These are phyloP conservation scores for Trametes polyzona DNA, from an alignment of 1,284 basidiomycete species.

Conservation along the genomic window DNA sequence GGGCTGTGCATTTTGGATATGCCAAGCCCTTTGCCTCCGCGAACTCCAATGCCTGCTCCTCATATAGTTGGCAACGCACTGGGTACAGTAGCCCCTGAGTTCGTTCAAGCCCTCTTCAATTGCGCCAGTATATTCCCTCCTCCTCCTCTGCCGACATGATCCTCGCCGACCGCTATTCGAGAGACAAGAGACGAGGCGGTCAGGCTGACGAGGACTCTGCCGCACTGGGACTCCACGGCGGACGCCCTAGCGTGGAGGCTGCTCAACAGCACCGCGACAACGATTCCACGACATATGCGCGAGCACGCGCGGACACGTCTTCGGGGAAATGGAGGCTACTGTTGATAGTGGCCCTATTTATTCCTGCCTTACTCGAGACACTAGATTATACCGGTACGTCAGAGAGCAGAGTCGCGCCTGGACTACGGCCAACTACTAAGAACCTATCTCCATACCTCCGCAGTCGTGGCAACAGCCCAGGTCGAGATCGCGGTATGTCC, in stretches of 20 bases:
- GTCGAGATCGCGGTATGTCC: slow-evolving; percentile 48
- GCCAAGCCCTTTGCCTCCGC: too few species aligned
- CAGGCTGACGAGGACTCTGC: background rate
- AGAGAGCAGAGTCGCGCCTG: too few species aligned
- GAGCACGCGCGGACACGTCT: background rate
- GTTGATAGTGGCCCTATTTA: slow-evolving; percentile 30
- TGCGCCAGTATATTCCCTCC: background rate
- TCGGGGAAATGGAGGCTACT: slow-evolving; percentile 25
- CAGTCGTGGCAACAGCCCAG: slow-evolving; percentile 59
- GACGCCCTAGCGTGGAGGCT: too few species aligned
- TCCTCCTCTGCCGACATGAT: slow-evolving; percentile 6
- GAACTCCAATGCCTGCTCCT: too few species aligned
- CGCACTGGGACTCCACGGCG: too few species aligned
- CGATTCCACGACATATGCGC: background rate
- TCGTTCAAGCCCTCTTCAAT: background rate
- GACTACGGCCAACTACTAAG: background rate
- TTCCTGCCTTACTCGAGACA: slow-evolving; percentile 38
- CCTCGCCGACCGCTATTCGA: slow-evolving; percentile 21
- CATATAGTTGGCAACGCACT: too few species aligned
- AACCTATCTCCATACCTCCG: too few species aligned
- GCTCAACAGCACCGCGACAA: background rate
- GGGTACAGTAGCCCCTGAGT: background rate
- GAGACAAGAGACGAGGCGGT: slow-evolving; percentile 16
- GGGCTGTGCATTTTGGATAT: too few species aligned
- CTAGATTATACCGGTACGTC: slow-evolving; percentile 50